These are phyloP conservation scores for Mycena rebaudengoi DNA, from an alignment of 768 basidiomycete genomes.

Conservation along the genomic window DNA sequence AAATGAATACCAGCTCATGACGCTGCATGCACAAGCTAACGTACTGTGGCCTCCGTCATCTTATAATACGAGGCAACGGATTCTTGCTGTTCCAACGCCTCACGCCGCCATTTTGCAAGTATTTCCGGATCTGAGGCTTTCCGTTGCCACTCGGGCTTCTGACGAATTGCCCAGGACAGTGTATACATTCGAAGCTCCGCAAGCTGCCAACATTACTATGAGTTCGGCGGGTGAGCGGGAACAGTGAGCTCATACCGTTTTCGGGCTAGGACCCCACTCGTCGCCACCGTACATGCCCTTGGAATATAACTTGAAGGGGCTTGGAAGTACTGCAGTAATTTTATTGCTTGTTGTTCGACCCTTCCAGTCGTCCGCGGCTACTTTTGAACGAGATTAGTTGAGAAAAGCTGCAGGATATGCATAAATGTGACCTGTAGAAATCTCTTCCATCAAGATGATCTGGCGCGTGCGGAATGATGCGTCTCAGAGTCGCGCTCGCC, in stretches of 20 bases:
- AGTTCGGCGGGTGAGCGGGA: background rate
- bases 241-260: slow-evolving; percentile 1
- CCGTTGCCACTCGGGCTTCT: slow-evolving; percentile 15
- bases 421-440: too few species aligned
- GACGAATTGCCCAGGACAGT: slow-evolving; percentile 18
- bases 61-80: background rate
- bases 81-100: slow-evolving; percentile 9
- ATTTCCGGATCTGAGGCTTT: slow-evolving; percentile 18
- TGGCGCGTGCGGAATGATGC: too few species aligned
- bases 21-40: background rate
- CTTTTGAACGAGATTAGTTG: too few species aligned
- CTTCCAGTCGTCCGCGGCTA: too few species aligned
- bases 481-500: too few species aligned
- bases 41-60: slow-evolving; percentile 14
- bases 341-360: too few species aligned
- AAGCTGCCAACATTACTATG: background rate
- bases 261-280: slow-evolving; percentile 6
- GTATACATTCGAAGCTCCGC: slow-evolving; percentile 11
- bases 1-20: background rate
- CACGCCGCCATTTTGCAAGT: slow-evolving; percentile 15
- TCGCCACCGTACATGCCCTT: background rate
- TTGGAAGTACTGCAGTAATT: slow-evolving; percentile 5
- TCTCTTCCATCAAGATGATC: too few species aligned
- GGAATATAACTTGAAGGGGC: background rate
- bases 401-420: too few species aligned